Evolutionary conservation across 2,329 filamentous ascomycete genomes (phyloP).

Genomic region (Arthroderma sp.): DNA sequence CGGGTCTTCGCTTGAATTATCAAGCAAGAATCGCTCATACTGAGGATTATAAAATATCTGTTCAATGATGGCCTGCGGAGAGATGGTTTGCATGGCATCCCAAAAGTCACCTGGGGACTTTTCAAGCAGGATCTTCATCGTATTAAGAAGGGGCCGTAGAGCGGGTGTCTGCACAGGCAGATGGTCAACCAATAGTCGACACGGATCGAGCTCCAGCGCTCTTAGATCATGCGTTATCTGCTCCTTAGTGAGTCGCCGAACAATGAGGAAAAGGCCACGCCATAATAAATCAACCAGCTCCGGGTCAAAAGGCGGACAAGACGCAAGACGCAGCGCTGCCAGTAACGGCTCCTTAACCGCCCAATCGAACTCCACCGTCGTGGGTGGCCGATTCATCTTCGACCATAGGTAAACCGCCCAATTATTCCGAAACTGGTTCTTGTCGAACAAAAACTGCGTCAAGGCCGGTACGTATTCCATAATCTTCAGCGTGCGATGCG

Average conservation of each 20-base stretch:
- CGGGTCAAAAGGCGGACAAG: conserved; percentile 39
- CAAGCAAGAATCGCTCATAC: conserved; percentile 42
- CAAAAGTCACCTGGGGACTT: conserved; percentile 73
- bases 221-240: conserved; percentile 67
- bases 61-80: conserved; percentile 69
- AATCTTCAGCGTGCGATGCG: conserved; percentile 65
- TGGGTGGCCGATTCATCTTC: conserved; percentile 51
- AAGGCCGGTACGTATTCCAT: conserved; percentile 67
- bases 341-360: conserved; percentile 63
- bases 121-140: conserved; percentile 56
- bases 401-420: conserved; percentile 61
- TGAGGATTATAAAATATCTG: conserved; percentile 64
- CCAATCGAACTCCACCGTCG: conserved; percentile 71
- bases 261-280: conserved; percentile 60
- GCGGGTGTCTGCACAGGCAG: conserved; percentile 50
- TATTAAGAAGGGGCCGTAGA: conserved; percentile 55
- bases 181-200: conserved; percentile 49
- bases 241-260: conserved; percentile 58
- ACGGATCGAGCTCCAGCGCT: conserved; percentile 60
- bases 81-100: conserved; percentile 72
- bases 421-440: conserved; percentile 46
- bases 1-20: conserved; percentile 40
- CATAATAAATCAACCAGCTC: conserved; percentile 59
- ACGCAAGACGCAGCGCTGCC: conserved; percentile 51
- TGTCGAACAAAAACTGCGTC: conserved; percentile 70